Evolutionary conservation across 345 rosid genomes (phyloP).

Genomic region (Aquilaria malaccensis): DNA sequence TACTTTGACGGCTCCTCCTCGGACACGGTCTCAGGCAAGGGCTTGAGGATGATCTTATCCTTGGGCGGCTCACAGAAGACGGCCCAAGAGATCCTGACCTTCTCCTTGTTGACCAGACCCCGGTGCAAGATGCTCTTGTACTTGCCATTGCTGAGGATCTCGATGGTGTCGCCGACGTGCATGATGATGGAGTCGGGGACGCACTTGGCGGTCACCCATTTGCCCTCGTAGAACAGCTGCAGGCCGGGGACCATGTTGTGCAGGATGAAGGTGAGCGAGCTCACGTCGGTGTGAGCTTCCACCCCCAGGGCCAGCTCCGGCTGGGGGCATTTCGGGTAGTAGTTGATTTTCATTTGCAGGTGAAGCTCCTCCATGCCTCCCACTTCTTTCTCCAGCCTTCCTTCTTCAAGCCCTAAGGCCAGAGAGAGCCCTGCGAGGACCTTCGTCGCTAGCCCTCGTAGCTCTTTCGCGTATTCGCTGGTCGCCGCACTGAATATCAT

Average conservation of each 20-base stretch:
- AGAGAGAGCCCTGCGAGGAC: conserved; percentile 55
- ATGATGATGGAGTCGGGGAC: conserved; percentile 88
- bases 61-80: conserved; percentile 94
- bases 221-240: conserved; percentile 72
- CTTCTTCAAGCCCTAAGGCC: conserved; percentile 78
- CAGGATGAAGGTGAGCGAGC: conserved; percentile 89
- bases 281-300: conserved; percentile 95
- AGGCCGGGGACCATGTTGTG: conserved; percentile 99
- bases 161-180: conserved; percentile 91
- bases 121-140: conserved; percentile 94
- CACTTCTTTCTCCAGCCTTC: conserved; percentile 73
- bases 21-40: conserved; percentile 59
- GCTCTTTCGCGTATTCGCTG: conserved; percentile 71
- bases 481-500: conserved; percentile 46
- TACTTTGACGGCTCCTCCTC: conserved; percentile 62
- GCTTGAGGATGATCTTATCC: conserved; percentile 88
- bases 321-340: conserved; percentile 92
- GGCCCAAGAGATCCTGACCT: conserved; percentile 95
- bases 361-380: conserved; percentile 87
- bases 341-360: conserved; percentile 88
- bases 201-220: conserved; percentile 90
- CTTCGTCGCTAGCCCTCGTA: conserved; percentile 59
- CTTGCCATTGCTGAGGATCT: conserved; percentile 89
- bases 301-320: conserved; percentile 96
- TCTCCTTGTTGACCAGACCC: conserved; percentile 88